Evolutionary conservation across 805 yeast genomes (phyloP), one percentile per base, ranked within the genome.

Genomic region (Saturnispora hagleri): DNA sequence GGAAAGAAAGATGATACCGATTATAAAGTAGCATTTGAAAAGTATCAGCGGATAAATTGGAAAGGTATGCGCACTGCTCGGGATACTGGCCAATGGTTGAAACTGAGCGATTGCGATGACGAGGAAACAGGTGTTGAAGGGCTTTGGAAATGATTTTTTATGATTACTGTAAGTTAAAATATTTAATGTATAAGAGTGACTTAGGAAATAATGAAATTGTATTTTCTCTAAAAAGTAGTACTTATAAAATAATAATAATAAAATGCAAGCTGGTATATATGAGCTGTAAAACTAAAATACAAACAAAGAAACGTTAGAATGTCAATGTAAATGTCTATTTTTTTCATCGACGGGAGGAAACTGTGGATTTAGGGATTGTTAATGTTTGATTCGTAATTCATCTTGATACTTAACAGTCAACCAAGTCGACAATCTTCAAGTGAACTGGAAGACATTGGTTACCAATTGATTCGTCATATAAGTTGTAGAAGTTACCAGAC

Each of bases 401-500:
- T 34, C 20, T 10, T 33, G 9, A 51, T n/a, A 46, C 51, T 61
- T 62, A 65, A 59, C 69, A 65, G 34, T 57, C 54, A 53, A 76
- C 70, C 55, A 76, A 67, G 60, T 76, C 75, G 50, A 76, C 70
- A 58, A 76, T 65, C 51, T 64, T 64, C 51, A 77, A 71, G 65
- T 73, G 60, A 47, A 77, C 80, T 47, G 71, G 64, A 47, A 64
- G 59, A 69, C 80, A 76, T 62, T 74, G 78, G 40, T 58, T 65
- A 43, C 76, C 78, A 57, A 72, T 64, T 50, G 64, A 59, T 65
- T 76, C 69, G 62, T 75, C 80, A 66, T 77, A 77, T 67, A 77
- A 71, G 73, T 77, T 77, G 76, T 74, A 76, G 74, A 77, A 77
- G 61, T 68, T 69, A 56, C 81, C 82, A n/a, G 81, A 76, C 55